These are phyloP conservation scores for Russula ochroleuca DNA, from an alignment of 768 basidiomycete species.

Conservation along the genomic window DNA sequence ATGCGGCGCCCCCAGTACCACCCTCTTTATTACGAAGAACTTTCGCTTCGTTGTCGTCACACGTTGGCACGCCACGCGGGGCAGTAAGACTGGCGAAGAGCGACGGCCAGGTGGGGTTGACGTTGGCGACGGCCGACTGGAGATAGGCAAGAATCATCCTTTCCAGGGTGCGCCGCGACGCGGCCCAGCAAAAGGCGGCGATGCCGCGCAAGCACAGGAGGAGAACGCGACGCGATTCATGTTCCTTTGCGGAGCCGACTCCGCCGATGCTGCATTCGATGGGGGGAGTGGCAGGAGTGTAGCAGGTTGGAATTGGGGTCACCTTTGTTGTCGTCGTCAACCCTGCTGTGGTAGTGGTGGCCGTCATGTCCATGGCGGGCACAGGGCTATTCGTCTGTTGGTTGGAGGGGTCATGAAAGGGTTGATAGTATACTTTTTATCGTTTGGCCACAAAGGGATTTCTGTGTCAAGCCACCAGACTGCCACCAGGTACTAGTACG, in stretches of 20 bases:
- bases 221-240: not conserved
- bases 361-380: not conserved
- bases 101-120: not conserved
- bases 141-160: not conserved
- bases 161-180: not conserved
- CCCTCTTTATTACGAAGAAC: not conserved
- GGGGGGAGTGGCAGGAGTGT: not conserved
- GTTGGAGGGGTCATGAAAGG: not conserved
- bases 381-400: not conserved
- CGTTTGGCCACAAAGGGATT: not conserved
- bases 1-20: not conserved
- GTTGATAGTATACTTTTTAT: not conserved
- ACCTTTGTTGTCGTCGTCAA: not conserved
- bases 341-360: not conserved
- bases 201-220: slow-evolving; percentile 1
- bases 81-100: not conserved
- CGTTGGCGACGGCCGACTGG: not conserved
- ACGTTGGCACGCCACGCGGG: not conserved
- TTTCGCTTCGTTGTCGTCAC: not conserved
- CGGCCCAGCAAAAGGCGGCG: slow-evolving; percentile 4
- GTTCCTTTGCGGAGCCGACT: not conserved
- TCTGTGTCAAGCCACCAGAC: not conserved
- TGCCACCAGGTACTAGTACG: not conserved
- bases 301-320: not conserved
- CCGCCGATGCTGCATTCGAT: not conserved